phyloP scores from a whole-genome alignment of 805 yeast species.

The Saturnispora dispora region DNA sequence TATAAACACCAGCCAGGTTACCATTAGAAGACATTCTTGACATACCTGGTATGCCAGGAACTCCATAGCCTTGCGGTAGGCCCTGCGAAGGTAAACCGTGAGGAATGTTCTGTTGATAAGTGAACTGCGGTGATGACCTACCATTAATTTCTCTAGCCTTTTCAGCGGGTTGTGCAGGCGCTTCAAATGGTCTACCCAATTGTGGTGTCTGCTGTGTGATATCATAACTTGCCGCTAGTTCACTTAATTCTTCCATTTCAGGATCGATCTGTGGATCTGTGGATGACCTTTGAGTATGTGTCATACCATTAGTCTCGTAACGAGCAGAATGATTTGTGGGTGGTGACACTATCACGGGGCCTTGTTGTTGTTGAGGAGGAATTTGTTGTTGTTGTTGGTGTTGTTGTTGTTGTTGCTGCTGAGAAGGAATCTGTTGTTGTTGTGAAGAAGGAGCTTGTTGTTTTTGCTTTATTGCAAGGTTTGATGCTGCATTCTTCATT shows the following conservation, averaged over 20 bases:
- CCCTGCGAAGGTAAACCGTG: slow-evolving; percentile 30
- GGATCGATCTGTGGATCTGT: slow-evolving; percentile 20
- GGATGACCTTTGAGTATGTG: slow-evolving; percentile 7
- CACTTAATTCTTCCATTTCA: slow-evolving; percentile 26
- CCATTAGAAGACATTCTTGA: neutral
- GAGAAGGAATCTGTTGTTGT: slow-evolving; percentile 6
- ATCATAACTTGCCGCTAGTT: slow-evolving; percentile 25
- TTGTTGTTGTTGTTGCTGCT: slow-evolving; percentile 11
- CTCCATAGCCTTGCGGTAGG: slow-evolving; percentile 15
- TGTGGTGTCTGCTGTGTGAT: slow-evolving; percentile 22
- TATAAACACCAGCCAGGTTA: neutral
- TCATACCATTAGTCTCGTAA: neutral
- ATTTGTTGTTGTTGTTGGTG: slow-evolving; percentile 7
- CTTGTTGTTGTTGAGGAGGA: neutral
- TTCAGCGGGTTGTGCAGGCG: neutral
- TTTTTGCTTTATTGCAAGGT: neutral
- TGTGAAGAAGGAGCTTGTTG: neutral
- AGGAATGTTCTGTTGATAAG: slow-evolving; percentile 25
- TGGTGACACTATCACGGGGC: neutral
- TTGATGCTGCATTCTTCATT: slow-evolving; percentile 4
- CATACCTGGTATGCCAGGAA: neutral
- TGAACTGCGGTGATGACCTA: slow-evolving; percentile 22
- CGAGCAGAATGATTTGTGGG: neutral
- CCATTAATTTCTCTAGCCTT: slow-evolving; percentile 11
- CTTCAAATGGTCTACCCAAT: slow-evolving; percentile 6